Percentiles rank a stretch among this genome's conserved stretches.
phyloP scores from a whole-genome alignment of 257 asterid species.

The Nicotiana benthamiana region DNA sequence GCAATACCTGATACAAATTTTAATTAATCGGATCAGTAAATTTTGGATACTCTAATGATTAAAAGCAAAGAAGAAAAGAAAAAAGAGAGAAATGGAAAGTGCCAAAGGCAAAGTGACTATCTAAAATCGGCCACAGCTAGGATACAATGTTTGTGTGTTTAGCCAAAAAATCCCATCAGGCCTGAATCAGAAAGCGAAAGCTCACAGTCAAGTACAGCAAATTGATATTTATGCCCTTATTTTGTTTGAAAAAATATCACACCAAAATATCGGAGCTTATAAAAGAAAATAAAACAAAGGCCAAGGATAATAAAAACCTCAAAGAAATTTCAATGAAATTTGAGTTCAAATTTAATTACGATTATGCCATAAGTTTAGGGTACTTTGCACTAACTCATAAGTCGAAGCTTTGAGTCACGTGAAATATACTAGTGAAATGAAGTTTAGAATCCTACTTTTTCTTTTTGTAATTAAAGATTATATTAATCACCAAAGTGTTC shows the following conservation, averaged over 20 bases:
- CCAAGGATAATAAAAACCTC: neutral
- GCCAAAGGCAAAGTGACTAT: neutral
- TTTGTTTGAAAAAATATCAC: neutral
- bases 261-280: neutral
- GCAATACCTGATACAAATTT: too few species aligned
- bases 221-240: neutral
- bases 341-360: neutral
- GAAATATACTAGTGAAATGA: neutral
- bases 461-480: too few species aligned
- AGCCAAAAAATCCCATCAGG: neutral
- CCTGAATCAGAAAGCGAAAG: neutral
- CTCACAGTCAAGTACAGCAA: neutral
- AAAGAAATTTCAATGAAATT: neutral
- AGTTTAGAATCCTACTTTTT: too few species aligned
- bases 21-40: too few species aligned
- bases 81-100: neutral
- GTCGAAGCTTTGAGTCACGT: neutral
- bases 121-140: neutral
- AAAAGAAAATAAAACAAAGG: neutral
- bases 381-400: neutral
- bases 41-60: too few species aligned
- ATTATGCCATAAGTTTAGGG: too few species aligned
- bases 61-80: neutral
- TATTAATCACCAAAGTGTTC: too few species aligned
- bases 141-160: neutral